Base-by-base conservation (phyloP, 179 eudicot genomes). In the Sideroxylon spinosum region DNA sequence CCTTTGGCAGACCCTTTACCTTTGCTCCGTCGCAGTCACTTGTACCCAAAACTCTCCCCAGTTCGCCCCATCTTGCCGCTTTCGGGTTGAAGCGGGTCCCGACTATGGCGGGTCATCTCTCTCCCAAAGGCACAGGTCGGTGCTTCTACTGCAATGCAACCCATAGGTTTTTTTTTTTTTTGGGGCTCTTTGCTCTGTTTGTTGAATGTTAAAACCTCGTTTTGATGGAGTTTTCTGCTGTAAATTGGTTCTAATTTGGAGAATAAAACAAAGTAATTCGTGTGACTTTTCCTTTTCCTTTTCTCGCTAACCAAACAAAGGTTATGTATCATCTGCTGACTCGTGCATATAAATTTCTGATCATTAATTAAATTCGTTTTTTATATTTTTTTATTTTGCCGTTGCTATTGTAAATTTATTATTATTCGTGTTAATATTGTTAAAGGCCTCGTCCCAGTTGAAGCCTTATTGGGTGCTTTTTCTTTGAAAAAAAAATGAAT, bases 71-170 rank as follows among this genome's bases (percentile, higher is more conserved):
- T 52, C 66, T 32, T 79, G 49, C 66, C 28, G 56, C 59, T 69
- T 71, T 62, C 61, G 66, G 57, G 73, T 77, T 79, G 53, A 83
- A 68, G 22, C 60, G 79, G 46, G 20, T 76, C 57, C 77, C 82
- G 11, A 3, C 81, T 61, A 80, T 85, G 84, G 25, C 71, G 84
- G 76, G 70, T 80, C 83, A 79, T 84, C 28, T 82, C 66, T 78
- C 79, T 76, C 77, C 81, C 57, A 81, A 73, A 76, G 78, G 55
- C 52, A 69, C 80, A 82, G 82, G 89, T 84, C 63, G 63, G 81
- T 77, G 59, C 50, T 68, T 78, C 46, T 22, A 46, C 29, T 37
- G 44, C 44, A 37, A 37, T 69, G 0, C 57, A 16, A 7, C 61
- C 55, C 23, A 52, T 37, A 14, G 60, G 28, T 32, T 44, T 17